Conservation (phyloP, 2,329 filamentous ascomycete species). For the Aotearoamyces nothofagi region DNA sequence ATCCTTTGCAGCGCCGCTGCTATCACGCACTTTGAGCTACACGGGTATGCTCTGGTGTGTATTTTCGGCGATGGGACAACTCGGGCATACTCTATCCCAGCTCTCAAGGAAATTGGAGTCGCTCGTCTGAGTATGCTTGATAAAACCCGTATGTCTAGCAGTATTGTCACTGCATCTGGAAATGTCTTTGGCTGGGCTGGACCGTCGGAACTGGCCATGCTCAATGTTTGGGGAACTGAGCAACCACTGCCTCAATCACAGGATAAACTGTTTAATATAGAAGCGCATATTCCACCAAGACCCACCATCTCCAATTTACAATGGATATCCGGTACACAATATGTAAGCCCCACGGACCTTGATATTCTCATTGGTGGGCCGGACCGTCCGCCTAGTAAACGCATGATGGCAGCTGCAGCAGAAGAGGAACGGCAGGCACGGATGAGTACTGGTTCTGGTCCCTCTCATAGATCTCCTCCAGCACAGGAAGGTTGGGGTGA, state of each 20-base stretch:
- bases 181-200: conserved; percentile 81
- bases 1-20: conserved; percentile 65
- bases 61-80: conserved; percentile 72
- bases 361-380: conserved; percentile 83
- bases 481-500: conserved; percentile 52
- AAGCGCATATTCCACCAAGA: conserved; percentile 57
- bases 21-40: conserved; percentile 58
- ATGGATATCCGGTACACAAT: conserved; percentile 92
- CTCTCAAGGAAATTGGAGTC: conserved; percentile 67
- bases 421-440: conserved; percentile 52
- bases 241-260: conserved; percentile 41
- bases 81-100: conserved; percentile 76
- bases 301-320: conserved; percentile 92
- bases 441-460: conserved; percentile 14
- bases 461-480: conserved; percentile 6
- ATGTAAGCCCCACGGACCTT: conserved; percentile 73
- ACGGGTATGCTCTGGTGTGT: conserved; percentile 66
- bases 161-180: conserved; percentile 61
- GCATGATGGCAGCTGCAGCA: conserved; percentile 68
- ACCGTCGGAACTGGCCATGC: conserved; percentile 67
- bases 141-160: conserved; percentile 50
- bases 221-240: conserved; percentile 76
- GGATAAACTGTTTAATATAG: conserved; percentile 70
- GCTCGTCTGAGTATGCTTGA: conserved; percentile 58
- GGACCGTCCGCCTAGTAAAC: conserved; percentile 74